Base-by-base conservation (phyloP, 257 asterid genomes). In the Lycium barbarum region DNA sequence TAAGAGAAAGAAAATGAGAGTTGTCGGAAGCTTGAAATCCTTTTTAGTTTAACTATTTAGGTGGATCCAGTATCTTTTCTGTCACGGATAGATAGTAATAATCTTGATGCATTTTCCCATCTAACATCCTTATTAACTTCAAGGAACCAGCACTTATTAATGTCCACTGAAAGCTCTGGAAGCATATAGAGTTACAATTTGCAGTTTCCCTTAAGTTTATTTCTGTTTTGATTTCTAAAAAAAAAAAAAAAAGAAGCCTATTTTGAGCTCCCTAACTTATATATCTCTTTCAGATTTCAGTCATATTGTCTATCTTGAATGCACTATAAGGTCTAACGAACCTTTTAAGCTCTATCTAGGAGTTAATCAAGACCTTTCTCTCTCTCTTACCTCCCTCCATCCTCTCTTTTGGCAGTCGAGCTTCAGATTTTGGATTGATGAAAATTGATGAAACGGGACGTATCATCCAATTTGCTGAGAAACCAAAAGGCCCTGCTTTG, bases 391-490 rank as follows among this genome's bases (percentile, higher is more conserved):
- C 22, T 72, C 51, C 13, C 33, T 13, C 76, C 57, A 38, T 74
- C 43, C 53, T 82, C 85, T 84, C 65, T 68, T 86, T 49, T 57
- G 80, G 82, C 94, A 97, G 99, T 84, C 98, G 97, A 45, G 99
- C 99, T 83, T 93, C 98, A 5, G 99, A 97, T 86, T 95, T 86
- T 79, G 98, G 99, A 65, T 86, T 97, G 92, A 91, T 97, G 97
- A 95, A 93, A 85, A 93, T 95, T 49, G 93, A 94, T 84, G 91
- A 86, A 80, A 91, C 84, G 9, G 98, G 99, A 38, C 94, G 93
- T 57, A 88, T 97, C 86, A 82, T 87, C 85, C 94, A 94, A 54
- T 97, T 95, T 87, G 89, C 98, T 4, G 99, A 97, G 90, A 97
- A 95, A 90, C 99, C 98, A 62, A 95, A 92, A 88, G 98, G 98